Evolutionary conservation across 129 eudicot species (phyloP).

Genomic region (Centrapalus pauciflorus): DNA sequence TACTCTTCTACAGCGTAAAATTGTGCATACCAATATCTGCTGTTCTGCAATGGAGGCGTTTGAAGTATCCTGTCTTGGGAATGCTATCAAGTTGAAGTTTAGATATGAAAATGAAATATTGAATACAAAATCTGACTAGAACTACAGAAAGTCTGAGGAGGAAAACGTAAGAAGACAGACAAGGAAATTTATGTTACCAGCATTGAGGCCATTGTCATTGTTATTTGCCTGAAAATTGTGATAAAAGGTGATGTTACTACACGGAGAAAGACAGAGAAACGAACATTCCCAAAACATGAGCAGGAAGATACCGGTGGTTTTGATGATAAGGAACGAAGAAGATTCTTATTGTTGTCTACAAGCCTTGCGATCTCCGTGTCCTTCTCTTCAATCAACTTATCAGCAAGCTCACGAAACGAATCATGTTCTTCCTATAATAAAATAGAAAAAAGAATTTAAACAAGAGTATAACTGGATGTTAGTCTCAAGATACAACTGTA

Average conservation of each 20-base stretch:
- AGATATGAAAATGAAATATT: background rate
- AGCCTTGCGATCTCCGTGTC: slow-evolving; percentile 88
- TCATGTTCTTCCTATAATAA: slow-evolving; percentile 81
- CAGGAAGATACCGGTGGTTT: slow-evolving; percentile 42
- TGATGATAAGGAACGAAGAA: slow-evolving; percentile 54
- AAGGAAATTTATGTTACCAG: slow-evolving; percentile 34
- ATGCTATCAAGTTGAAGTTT: slow-evolving; percentile 3
- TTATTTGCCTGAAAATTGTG: slow-evolving; percentile 42
- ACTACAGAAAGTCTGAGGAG: background rate
- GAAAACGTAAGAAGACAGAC: background rate
- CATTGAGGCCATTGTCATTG: slow-evolving; percentile 37
- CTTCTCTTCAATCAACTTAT: slow-evolving; percentile 91
- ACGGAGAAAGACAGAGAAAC: background rate
- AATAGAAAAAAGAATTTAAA: slow-evolving; percentile 5
- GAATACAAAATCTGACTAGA: background rate
- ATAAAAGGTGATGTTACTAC: background rate
- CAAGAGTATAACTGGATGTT: background rate
- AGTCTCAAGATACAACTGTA: background rate
- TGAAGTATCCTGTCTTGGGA: slow-evolving; percentile 48
- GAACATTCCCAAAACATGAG: background rate
- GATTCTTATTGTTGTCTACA: slow-evolving; percentile 63
- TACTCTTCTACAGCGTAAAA: slow-evolving; percentile 1
- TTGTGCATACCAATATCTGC: slow-evolving; percentile 76
- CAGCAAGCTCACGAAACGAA: slow-evolving; percentile 98
- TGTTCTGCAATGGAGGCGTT: slow-evolving; percentile 85